Conservation (phyloP, 169 alveolate genomes). For the Eimeria tenella region DNA sequence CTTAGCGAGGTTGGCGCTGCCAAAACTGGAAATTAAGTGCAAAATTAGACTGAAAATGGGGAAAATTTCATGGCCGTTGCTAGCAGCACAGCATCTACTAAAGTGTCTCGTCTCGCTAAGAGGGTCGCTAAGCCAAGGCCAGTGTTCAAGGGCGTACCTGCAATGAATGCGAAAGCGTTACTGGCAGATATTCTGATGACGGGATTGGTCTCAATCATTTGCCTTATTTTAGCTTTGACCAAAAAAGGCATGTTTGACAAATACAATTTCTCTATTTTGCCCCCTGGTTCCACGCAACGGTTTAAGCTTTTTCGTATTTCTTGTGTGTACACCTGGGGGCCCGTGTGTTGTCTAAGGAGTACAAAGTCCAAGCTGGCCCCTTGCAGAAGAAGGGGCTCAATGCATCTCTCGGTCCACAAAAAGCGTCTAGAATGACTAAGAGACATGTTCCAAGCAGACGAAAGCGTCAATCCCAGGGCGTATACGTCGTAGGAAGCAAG, state of each 20-base stretch:
- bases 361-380: not conserved
- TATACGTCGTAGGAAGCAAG: not conserved
- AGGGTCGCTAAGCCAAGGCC: too few species aligned
- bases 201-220: constrained; percentile 10
- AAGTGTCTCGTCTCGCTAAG: too few species aligned
- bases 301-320: not conserved
- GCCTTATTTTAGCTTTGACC: not conserved
- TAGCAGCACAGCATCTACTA: too few species aligned
- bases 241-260: not conserved
- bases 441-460: not conserved
- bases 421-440: not conserved
- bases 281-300: constrained; percentile 35
- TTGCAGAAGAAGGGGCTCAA: not conserved
- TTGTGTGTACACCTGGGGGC: not conserved
- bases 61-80: too few species aligned
- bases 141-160: not conserved
- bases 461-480: constrained; percentile 53
- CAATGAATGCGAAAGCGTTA: not conserved
- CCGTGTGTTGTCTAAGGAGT: not conserved
- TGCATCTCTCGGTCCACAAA: constrained; percentile 53
- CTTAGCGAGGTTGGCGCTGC: too few species aligned
- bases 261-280: constrained; percentile 46
- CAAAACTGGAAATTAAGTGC: too few species aligned
- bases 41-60: too few species aligned
- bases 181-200: not conserved